These are phyloP conservation scores for Syzygium syzygioides DNA, from an alignment of 441 rosid species.

Conservation along the genomic window DNA sequence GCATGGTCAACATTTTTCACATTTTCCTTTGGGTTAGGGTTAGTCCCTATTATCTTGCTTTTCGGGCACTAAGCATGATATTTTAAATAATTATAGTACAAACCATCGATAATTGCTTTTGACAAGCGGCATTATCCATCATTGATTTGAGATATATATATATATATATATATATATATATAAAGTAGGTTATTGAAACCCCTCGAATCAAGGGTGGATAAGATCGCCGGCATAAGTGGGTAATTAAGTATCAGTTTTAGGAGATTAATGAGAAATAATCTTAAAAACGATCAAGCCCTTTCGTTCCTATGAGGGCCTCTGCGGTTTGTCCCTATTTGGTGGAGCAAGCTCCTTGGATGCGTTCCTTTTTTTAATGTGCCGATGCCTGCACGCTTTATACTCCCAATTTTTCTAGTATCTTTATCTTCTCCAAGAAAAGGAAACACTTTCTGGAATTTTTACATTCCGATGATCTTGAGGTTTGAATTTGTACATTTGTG, in stretches of 20 bases:
- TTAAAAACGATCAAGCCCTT: not conserved
- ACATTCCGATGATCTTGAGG: too few species aligned
- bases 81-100: not conserved
- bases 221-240: not conserved
- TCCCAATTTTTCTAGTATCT: too few species aligned
- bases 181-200: not conserved
- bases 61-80: not conserved
- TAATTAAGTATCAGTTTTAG: fast-evolving
- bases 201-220: fast-evolving
- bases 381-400: fast-evolving
- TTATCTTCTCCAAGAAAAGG: too few species aligned
- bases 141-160: not conserved
- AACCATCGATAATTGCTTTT: fast-evolving
- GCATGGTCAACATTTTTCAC: not conserved
- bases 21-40: not conserved
- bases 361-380: too few species aligned
- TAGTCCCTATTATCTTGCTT: not conserved
- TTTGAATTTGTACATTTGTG: too few species aligned
- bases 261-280: not conserved
- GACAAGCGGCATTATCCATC: not conserved
- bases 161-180: too few species aligned
- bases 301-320: too few species aligned
- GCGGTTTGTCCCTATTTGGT: too few species aligned
- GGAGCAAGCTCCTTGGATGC: too few species aligned
- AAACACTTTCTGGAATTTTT: too few species aligned